These are phyloP conservation scores for Teunomyces barrocoloradensis DNA, from an alignment of 805 yeast species.

Conservation along the genomic window DNA sequence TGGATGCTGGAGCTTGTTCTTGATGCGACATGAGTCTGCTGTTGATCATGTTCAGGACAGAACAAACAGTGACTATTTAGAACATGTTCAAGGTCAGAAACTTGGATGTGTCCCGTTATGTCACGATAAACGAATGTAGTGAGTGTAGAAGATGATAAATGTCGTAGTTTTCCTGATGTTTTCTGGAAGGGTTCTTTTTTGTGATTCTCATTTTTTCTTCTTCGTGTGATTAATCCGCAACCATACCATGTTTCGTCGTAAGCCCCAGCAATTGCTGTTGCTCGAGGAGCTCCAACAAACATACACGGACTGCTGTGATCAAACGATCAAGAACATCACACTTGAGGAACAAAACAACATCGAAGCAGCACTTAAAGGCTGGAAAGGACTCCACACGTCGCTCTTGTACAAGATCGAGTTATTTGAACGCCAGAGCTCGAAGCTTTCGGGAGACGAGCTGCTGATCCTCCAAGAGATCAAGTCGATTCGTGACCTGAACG, in stretches of 20 bases:
- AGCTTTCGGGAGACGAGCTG: slow-evolving; percentile 24
- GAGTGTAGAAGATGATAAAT: neutral
- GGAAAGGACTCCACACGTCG: slow-evolving; percentile 69
- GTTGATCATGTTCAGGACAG: slow-evolving; percentile 38
- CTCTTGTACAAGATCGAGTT: slow-evolving; percentile 54
- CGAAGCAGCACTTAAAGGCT: slow-evolving; percentile 62
- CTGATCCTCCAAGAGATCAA: slow-evolving; percentile 29
- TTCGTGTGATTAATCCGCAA: neutral
- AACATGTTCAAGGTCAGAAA: slow-evolving; percentile 35
- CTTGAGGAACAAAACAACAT: slow-evolving; percentile 54
- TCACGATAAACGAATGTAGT: slow-evolving; percentile 29
- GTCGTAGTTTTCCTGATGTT: neutral
- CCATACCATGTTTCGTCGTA: slow-evolving; percentile 41
- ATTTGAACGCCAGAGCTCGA: slow-evolving; percentile 43
- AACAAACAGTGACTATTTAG: slow-evolving; percentile 38
- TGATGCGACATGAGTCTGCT: slow-evolving; percentile 19
- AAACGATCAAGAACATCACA: slow-evolving; percentile 53
- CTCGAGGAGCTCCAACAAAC: slow-evolving; percentile 57
- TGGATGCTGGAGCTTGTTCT: slow-evolving; percentile 9
- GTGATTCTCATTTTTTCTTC: neutral
- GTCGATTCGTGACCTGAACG: slow-evolving; percentile 41
- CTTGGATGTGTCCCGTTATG: slow-evolving; percentile 45
- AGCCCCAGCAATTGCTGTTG: slow-evolving; percentile 51
- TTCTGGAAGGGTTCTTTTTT: neutral
- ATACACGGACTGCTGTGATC: slow-evolving; percentile 61